Conservation (phyloP, 345 rosid genomes). For the Acer negundo region DNA sequence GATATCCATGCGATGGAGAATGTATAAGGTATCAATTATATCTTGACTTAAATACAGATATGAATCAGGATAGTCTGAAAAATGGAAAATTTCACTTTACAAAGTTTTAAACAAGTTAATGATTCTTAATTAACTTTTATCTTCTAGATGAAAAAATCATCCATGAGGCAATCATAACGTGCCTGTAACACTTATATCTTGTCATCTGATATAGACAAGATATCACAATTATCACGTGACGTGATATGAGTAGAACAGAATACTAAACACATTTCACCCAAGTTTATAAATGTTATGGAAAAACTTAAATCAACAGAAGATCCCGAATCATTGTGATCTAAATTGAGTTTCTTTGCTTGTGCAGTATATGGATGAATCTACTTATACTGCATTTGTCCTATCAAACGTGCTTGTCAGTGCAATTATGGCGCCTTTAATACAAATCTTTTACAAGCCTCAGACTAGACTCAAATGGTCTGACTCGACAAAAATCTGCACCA, state of each 20-base stretch:
- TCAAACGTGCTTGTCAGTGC: constrained; percentile 27
- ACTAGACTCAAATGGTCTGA: neutral
- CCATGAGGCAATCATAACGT: no score
- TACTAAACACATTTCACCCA: no score
- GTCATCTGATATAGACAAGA: no score
- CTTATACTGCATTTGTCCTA: constrained; percentile 23
- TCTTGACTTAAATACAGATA: neutral
- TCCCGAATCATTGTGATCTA: neutral
- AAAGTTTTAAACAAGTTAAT: no score
- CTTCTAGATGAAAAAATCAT: no score
- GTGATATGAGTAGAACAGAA: no score
- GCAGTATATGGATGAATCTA: constrained; percentile 25
- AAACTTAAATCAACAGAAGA: no score
- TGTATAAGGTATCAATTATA: neutral
- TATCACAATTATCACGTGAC: no score
- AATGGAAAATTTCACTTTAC: no score
- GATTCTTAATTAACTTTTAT: no score
- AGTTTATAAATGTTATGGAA: no score
- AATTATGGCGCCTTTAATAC: constrained; percentile 12
- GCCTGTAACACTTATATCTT: no score
- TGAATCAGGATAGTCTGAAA: neutral
- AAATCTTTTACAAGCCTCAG: constrained; percentile 26
- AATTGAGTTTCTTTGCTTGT: neutral
- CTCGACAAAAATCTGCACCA: neutral
- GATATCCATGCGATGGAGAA: neutral